phyloP scores from a whole-genome alignment of 495 filamentous ascomycete genomes.

The Symbiotaphrina buchneri region DNA sequence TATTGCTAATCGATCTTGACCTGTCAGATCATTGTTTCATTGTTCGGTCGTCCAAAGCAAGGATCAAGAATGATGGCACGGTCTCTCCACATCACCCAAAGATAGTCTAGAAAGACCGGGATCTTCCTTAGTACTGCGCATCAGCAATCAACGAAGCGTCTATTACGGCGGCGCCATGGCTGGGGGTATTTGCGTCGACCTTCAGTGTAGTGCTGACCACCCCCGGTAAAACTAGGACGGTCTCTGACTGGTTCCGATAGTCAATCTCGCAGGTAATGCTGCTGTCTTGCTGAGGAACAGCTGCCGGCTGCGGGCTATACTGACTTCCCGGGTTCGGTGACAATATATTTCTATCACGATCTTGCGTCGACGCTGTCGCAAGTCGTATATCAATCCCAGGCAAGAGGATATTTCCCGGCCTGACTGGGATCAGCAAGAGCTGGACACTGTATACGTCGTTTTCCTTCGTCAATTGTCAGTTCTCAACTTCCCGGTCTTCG shows the following conservation, averaged over 20 bases:
- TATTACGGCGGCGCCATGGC: too few relatives aligned
- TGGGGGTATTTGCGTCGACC: too few relatives aligned
- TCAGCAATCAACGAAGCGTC: too few relatives aligned
- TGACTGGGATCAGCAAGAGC: constrained; percentile 56
- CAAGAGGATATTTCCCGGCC: constrained; percentile 50
- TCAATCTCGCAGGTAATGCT: constrained; percentile 52
- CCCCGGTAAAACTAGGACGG: constrained; percentile 54
- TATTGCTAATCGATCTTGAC: too few relatives aligned
- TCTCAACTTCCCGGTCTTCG: neutral
- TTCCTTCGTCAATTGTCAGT: constrained; percentile 11
- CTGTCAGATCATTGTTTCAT: too few relatives aligned
- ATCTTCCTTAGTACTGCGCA: too few relatives aligned
- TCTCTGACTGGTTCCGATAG: constrained; percentile 52
- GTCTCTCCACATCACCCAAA: too few relatives aligned
- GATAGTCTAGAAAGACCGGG: too few relatives aligned
- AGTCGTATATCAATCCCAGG: constrained; percentile 55
- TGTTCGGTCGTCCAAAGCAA: too few relatives aligned
- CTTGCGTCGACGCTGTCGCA: neutral
- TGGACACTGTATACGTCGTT: constrained; percentile 25
- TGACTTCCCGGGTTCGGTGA: constrained; percentile 1
- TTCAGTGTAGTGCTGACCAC: constrained; percentile 55
- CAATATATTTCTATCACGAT: neutral
- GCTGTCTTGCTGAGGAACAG: neutral
- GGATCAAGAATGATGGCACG: too few relatives aligned
- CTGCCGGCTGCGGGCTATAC: neutral